Base-by-base conservation (phyloP, 352 stramenopile species). In the Pythium aquatile region DNA sequence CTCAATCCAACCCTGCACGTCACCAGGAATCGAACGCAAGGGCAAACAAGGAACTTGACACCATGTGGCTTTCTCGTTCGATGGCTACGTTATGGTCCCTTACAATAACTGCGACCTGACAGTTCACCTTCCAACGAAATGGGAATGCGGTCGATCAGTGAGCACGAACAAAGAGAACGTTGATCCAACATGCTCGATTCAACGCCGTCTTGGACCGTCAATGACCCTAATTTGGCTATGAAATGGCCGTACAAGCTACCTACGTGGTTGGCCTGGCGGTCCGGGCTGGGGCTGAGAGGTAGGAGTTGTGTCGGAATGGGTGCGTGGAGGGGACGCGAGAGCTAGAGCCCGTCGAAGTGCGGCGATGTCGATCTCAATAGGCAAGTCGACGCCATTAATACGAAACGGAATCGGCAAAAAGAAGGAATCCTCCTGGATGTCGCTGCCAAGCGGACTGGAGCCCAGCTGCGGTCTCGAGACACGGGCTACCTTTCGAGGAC, bases 361-460 rank as follows among this genome's bases (percentile, higher is more conserved):
- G 32, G 66, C 75, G 37, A 91, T 73, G 58, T 91, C 82, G 29
- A 91, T 77, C 58, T 91, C 82, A 16, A 91, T 65, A 13, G 82
- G 82, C 49, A 91, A 73, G 17, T 88, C 74, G 33, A 87, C 84
- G 9, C 82, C 82, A 62, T 91, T 89, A 67, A 91, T 89, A 17
- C 82, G 79, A 59, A 89, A 87, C 54, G 80, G 80, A 55, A 91
- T 87, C 32, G 76, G 70, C 8, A 85, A 74, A 53, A 85, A 89
- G 49, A 78, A 66, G 5, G 78, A 65, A 2, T 79, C 76, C 26
- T 85, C 69, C n/a, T 63, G 46, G n/a, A 64, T 54, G 16, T 81
- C 72, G 29, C 35, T 58, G 17, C 44, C 44, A 24, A 55, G 10
- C 8, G 26, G 26, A n/a, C 14, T 55, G 24, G 47, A 37, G 3